A percentile compares a stretch with the other conserved stretches of the same genome.
These are phyloP conservation scores for Alternaria alternata DNA, from an alignment of 2,329 filamentous ascomycete genomes.

Conservation along the genomic window DNA sequence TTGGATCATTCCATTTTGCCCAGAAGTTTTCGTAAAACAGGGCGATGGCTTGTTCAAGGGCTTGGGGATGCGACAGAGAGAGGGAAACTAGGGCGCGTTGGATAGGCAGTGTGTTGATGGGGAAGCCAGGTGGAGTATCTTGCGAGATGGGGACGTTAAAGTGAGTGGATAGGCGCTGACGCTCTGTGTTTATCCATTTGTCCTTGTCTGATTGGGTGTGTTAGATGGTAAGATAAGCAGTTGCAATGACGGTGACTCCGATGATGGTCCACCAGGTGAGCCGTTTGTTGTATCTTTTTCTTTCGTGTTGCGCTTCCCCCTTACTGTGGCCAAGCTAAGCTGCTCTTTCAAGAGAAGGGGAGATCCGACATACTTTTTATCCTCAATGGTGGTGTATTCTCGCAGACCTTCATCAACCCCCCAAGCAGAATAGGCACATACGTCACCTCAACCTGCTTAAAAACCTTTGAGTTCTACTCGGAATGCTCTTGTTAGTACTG, in stretches of 20 bases:
- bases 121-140: conserved; percentile 60
- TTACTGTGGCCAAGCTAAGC: neutral
- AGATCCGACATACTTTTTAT: conserved; percentile 61
- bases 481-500: neutral
- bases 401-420: conserved; percentile 65
- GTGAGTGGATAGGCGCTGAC: conserved; percentile 61
- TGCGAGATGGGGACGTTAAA: conserved; percentile 64
- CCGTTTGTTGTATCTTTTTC: neutral
- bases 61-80: conserved; percentile 51
- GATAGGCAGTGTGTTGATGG: conserved; percentile 59
- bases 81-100: conserved; percentile 64
- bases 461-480: conserved; percentile 62
- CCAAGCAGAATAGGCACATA: conserved; percentile 68
- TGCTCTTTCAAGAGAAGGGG: neutral
- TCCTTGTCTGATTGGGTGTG: conserved; percentile 61
- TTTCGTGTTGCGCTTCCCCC: neutral
- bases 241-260: neutral
- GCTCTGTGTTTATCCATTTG: conserved; percentile 64
- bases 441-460: conserved; percentile 62
- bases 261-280: neutral
- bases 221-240: conserved; percentile 8
- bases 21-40: conserved; percentile 62
- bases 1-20: conserved; percentile 58
- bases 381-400: conserved; percentile 62
- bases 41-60: conserved; percentile 53